Percentiles rank a stretch among this genome's conserved stretches.
These are phyloP conservation scores for Aureobasidium sp. DNA, from an alignment of 2,329 filamentous ascomycete genomes.

Conservation along the genomic window DNA sequence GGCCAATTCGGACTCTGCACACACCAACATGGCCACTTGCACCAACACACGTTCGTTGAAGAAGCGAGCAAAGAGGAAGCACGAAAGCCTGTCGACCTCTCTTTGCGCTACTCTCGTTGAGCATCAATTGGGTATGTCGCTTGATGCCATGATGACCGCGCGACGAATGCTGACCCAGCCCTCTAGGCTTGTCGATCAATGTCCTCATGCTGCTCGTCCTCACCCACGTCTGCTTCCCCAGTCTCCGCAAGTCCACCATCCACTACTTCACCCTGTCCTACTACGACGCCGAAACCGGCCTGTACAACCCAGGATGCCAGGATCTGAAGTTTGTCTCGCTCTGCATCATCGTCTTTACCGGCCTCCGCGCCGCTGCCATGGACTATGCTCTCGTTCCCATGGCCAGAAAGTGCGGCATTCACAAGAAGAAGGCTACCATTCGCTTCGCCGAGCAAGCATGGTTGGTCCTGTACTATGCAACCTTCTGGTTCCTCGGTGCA, in stretches of 20 bases:
- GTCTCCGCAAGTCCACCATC: slow-evolving; percentile 67
- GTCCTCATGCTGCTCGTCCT: slow-evolving; percentile 76
- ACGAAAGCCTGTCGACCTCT: slow-evolving; percentile 29
- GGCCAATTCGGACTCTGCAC: not conserved
- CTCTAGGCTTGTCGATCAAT: slow-evolving; percentile 72
- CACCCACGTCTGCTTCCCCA: slow-evolving; percentile 75
- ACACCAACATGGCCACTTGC: not conserved
- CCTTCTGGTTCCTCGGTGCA: slow-evolving; percentile 77
- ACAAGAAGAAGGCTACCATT: slow-evolving; percentile 66
- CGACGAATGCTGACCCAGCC: not conserved
- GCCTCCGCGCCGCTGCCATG: slow-evolving; percentile 74
- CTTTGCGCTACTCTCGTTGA: slow-evolving; percentile 33
- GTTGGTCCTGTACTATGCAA: slow-evolving; percentile 74
- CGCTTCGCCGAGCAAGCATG: slow-evolving; percentile 93
- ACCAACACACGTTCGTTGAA: not conserved
- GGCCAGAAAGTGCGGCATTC: slow-evolving; percentile 64
- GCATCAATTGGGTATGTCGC: slow-evolving; percentile 34
- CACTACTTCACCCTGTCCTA: slow-evolving; percentile 88
- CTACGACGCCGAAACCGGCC: slow-evolving; percentile 59
- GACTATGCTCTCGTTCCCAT: slow-evolving; percentile 80
- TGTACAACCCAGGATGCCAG: slow-evolving; percentile 70
- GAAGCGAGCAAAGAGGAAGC: slow-evolving; percentile 19
- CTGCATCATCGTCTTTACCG: slow-evolving; percentile 80
- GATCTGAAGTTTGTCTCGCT: slow-evolving; percentile 72
- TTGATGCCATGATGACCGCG: not conserved